Conservation (phyloP, 805 yeast species). For the Saccharomycopsis selenospora region DNA sequence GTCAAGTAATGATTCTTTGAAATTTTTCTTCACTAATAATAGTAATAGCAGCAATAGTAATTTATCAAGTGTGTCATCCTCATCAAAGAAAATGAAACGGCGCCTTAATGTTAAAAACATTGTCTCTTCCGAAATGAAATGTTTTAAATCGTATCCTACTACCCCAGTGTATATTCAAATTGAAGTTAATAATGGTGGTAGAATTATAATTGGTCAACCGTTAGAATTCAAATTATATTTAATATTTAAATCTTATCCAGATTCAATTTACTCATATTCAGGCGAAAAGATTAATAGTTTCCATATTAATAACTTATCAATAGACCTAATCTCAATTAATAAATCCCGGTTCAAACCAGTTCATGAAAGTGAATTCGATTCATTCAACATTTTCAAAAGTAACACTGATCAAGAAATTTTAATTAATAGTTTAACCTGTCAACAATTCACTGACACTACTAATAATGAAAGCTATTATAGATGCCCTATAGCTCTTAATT, state of each 20-base stretch:
- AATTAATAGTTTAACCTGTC: background rate
- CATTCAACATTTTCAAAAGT: conserved; percentile 1
- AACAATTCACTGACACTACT: background rate
- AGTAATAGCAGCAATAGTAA: background rate
- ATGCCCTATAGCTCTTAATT: background rate
- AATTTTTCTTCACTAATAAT: background rate
- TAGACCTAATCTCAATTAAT: background rate
- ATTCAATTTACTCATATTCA: background rate
- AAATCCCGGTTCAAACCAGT: conserved; percentile 6
- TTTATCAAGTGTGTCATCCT: no score
- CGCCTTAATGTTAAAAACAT: background rate
- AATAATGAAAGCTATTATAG: background rate
- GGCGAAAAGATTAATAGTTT: conserved; percentile 5
- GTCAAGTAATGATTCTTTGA: background rate
- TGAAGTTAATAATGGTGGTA: conserved; percentile 1
- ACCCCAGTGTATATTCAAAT: conserved; percentile 4
- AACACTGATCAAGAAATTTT: background rate
- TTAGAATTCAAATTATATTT: conserved; percentile 14
- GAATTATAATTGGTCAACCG: conserved; percentile 27
- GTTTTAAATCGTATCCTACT: conserved; percentile 4
- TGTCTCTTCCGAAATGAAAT: background rate
- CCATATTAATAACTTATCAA: background rate
- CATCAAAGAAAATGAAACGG: no score
- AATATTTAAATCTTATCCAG: background rate
- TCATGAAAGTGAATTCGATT: background rate